These are phyloP conservation scores for Microstegium vimineum DNA, from an alignment of 176 grass and related monocot genomes.

Conservation along the genomic window DNA sequence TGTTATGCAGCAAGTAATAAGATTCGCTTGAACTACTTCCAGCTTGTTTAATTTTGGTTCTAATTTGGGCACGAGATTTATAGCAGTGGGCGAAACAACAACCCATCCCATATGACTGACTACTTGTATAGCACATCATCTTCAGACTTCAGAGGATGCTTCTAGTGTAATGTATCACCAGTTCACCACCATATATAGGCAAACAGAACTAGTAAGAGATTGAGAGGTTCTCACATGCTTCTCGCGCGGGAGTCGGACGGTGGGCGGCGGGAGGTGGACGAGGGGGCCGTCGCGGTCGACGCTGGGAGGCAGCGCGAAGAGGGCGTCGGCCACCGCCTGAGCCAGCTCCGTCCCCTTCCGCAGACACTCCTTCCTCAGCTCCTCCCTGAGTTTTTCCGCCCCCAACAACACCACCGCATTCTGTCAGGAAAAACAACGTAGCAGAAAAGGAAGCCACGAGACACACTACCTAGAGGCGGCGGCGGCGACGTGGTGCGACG, in stretches of 20 bases:
- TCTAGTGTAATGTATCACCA: neutral
- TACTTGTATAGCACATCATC: neutral
- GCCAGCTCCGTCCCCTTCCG: conserved; percentile 69
- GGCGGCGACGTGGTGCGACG: conserved; percentile 46
- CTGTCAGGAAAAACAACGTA: neutral
- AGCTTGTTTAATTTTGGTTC: too few relatives aligned
- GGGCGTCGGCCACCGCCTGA: conserved; percentile 64
- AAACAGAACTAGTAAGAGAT: neutral
- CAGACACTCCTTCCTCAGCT: conserved; percentile 55
- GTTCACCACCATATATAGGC: too few relatives aligned
- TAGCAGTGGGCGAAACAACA: neutral
- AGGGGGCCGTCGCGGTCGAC: conserved; percentile 69
- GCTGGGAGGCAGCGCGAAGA: conserved; percentile 65
- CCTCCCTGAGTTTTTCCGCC: conserved; percentile 38
- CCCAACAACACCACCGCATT: neutral
- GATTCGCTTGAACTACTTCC: too few relatives aligned
- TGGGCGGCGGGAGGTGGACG: conserved; percentile 53
- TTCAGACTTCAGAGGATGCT: neutral
- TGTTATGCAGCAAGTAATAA: neutral
- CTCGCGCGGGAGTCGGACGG: conserved; percentile 62
- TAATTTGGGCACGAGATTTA: neutral
- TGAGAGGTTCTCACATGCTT: conserved; percentile 59
- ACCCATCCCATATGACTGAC: neutral
- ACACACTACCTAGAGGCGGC: conserved; percentile 36
- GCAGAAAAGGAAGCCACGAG: neutral